A percentile compares a stretch with the other conserved stretches of the same genome.
These are phyloP conservation scores for Haplosporangium sp. DNA, from an alignment of 371 early-diverging fungal species.

Conservation along the genomic window DNA sequence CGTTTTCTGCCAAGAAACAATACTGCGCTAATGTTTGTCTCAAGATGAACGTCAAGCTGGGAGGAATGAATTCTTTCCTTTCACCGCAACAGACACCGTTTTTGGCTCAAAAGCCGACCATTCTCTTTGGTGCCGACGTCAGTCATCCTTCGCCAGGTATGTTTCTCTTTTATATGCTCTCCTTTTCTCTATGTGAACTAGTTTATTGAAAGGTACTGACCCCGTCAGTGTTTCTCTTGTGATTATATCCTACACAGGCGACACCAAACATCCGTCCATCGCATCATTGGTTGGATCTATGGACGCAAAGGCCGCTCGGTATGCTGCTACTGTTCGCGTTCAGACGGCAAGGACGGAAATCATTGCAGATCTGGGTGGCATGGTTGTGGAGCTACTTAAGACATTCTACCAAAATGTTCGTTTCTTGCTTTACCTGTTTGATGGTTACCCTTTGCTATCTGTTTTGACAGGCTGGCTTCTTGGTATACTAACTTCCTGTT, in stretches of 20 bases:
- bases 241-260: constrained; percentile 14
- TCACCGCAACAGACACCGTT: constrained; percentile 65
- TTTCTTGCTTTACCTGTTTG: too few relatives aligned
- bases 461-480: constrained; percentile 94
- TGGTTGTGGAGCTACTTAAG: constrained; percentile 88
- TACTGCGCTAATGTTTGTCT: constrained; percentile 77
- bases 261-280: constrained; percentile 81
- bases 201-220: too few relatives aligned
- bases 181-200: too few relatives aligned
- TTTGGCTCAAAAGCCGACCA: constrained; percentile 80
- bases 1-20: constrained; percentile 68
- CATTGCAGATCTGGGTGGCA: constrained; percentile 84
- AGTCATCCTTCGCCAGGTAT: constrained; percentile 85
- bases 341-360: constrained; percentile 89
- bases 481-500: constrained; percentile 66
- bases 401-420: constrained; percentile 74
- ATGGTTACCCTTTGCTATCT: too few relatives aligned
- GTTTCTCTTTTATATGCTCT: neutral
- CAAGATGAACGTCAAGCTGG: constrained; percentile 91
- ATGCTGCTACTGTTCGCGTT: constrained; percentile 82
- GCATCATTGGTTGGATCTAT: constrained; percentile 91
- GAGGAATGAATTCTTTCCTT: constrained; percentile 80
- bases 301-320: constrained; percentile 87
- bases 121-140: constrained; percentile 97
- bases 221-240: neutral